A percentile compares a stretch with the other conserved stretches of the same genome.
These are phyloP conservation scores for Russula lepida DNA, from an alignment of 768 basidiomycete genomes.

Conservation along the genomic window DNA sequence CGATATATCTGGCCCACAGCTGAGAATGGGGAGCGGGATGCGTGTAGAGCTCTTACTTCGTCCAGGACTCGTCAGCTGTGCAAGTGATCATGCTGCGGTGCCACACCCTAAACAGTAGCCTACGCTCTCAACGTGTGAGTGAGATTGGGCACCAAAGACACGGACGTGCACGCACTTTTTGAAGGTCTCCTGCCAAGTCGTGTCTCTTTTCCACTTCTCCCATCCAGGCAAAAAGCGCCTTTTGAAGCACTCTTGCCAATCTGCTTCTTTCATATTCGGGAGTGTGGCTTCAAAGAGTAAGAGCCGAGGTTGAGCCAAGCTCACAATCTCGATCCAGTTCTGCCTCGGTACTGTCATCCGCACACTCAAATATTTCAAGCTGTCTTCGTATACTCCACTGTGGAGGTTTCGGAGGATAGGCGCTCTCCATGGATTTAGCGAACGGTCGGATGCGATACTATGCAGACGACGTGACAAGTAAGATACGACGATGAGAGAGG, in stretches of 20 bases:
- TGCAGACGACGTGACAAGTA: slow-evolving; percentile 53
- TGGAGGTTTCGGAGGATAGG: slow-evolving; percentile 57
- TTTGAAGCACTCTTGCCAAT: slow-evolving; percentile 72
- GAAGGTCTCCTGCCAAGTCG: slow-evolving; percentile 56
- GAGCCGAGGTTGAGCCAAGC: slow-evolving; percentile 51
- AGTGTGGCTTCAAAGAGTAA: slow-evolving; percentile 60
- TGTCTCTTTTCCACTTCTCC: slow-evolving; percentile 57
- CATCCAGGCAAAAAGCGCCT: slow-evolving; percentile 72
- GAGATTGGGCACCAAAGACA: neutral
- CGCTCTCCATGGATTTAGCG: slow-evolving; percentile 67
- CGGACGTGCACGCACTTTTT: slow-evolving; percentile 42
- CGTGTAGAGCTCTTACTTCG: slow-evolving; percentile 42
- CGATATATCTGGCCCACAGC: slow-evolving; percentile 48
- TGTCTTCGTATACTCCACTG: slow-evolving; percentile 38
- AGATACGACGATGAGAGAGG: slow-evolving; percentile 48
- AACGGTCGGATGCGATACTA: slow-evolving; percentile 49
- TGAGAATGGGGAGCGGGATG: neutral
- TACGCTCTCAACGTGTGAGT: slow-evolving; percentile 26
- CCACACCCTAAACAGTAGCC: slow-evolving; percentile 55
- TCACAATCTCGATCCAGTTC: slow-evolving; percentile 73
- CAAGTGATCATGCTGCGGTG: slow-evolving; percentile 64
- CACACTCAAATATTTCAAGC: slow-evolving; percentile 52
- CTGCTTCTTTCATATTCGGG: slow-evolving; percentile 52
- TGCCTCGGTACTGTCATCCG: slow-evolving; percentile 58
- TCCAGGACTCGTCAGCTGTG: slow-evolving; percentile 77